Evolutionary conservation across 1,139 yeast genomes (phyloP).

Genomic region (Candida glucosophila): DNA sequence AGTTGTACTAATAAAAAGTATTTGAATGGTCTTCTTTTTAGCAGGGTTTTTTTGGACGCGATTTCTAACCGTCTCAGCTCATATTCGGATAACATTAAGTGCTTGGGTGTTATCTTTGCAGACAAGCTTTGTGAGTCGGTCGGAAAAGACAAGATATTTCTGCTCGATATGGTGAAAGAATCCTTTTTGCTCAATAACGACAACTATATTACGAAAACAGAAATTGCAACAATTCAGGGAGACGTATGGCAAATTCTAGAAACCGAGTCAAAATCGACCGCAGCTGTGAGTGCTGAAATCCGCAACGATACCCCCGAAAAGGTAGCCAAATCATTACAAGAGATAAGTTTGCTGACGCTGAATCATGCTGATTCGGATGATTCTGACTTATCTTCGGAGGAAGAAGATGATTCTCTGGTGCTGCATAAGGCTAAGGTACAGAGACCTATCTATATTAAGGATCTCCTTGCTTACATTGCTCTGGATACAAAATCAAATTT

Average conservation of each 20-base stretch:
- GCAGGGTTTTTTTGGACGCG: conserved; percentile 27
- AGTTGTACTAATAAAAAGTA: conserved; percentile 11
- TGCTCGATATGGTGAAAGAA: conserved; percentile 9
- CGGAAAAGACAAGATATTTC: conserved; percentile 27
- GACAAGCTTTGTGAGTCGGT: conserved; percentile 32
- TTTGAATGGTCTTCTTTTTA: conserved; percentile 13
- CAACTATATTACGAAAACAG: not conserved
- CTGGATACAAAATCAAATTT: conserved; percentile 33
- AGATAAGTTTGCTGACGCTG: not conserved
- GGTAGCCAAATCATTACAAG: not conserved
- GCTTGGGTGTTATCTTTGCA: conserved; percentile 39
- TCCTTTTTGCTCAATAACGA: conserved; percentile 1
- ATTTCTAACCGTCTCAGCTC: conserved; percentile 40
- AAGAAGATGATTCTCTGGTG: conserved; percentile 43
- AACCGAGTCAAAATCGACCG: no score
- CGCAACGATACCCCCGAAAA: conserved; percentile 1
- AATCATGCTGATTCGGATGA: conserved; percentile 6
- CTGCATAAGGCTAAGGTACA: conserved; percentile 27
- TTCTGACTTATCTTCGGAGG: conserved; percentile 37
- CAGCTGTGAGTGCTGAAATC: no score
- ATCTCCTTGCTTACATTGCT: conserved; percentile 45
- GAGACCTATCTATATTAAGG: conserved; percentile 55
- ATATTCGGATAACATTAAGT: conserved; percentile 29
- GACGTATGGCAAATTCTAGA: no score
- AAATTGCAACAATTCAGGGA: conserved; percentile 3